These are phyloP conservation scores for Wilcoxina mikolae DNA, from an alignment of 495 filamentous ascomycete genomes.

Conservation along the genomic window DNA sequence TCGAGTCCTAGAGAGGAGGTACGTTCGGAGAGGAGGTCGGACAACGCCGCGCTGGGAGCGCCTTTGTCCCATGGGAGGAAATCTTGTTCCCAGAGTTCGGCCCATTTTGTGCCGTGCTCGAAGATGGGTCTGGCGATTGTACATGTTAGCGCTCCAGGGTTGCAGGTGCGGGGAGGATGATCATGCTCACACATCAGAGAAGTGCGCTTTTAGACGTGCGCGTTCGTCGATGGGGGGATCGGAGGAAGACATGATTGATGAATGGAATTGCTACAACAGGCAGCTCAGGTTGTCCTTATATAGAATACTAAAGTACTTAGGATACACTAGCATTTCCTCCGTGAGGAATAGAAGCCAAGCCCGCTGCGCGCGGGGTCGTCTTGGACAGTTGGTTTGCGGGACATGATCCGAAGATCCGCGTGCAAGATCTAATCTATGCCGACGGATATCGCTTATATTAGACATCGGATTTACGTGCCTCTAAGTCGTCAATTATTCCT, in stretches of 20 bases:
- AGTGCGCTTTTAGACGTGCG: not conserved
- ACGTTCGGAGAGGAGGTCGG: slow-evolving; percentile 40
- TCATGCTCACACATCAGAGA: not conserved
- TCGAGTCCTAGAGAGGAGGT: slow-evolving; percentile 10
- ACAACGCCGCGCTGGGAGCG: slow-evolving; percentile 45
- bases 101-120: slow-evolving; percentile 33
- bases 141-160: not conserved
- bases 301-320: too few species aligned
- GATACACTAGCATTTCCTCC: too few species aligned
- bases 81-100: slow-evolving; percentile 42
- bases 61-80: slow-evolving; percentile 48
- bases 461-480: too few species aligned
- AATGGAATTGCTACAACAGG: too few species aligned
- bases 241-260: not conserved
- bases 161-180: not conserved
- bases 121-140: slow-evolving; percentile 14
- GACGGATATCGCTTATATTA: too few species aligned
- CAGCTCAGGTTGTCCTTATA: too few species aligned
- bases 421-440: too few species aligned
- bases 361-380: too few species aligned
- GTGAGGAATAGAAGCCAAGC: too few species aligned
- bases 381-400: too few species aligned
- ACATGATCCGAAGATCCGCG: too few species aligned
- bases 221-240: not conserved
- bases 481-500: too few species aligned